Evolutionary conservation across 1,139 yeast species (phyloP), one percentile per base, ranked within the genome.

Genomic region (Zygosaccharomyces sapae): DNA sequence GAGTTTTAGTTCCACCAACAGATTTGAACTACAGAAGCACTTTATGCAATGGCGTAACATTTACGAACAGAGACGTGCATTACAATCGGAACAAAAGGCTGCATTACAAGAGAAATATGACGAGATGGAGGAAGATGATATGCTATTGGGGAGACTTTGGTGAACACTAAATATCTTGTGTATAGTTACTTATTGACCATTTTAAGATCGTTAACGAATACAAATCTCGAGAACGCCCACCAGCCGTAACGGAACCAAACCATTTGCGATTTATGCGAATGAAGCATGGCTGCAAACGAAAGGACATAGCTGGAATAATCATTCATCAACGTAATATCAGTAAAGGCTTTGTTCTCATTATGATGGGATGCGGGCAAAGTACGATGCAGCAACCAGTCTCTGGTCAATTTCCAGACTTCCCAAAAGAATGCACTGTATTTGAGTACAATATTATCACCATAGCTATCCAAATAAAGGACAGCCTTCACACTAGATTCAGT

Each of bases 161-260:
- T 61, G 48, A 50, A 31, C 8, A 22, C 25, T 43, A 48, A 31
- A 46, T 43, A 44, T 19, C 8, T 31, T 31, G 12, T 31, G 34
- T 31, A 8, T 31, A 31, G 8, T 31, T 31, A 31, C 34, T 31
- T 31, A 31, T 31, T 12, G 8, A 31, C 38, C 9, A 58, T 40
- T 16, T 50, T 38, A 27, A 89, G 73, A 59, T 86, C 90, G 66
- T 90, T 92, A 45, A 74, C 75, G 38, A 81, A 82, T 33, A 73
- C 71, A 50, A 72, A 70, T 53, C 94, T 74, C 52, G 96, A 85
- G 37, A 83, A 69, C 5, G 78, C 52, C 59, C 92, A 73, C 97
- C 97, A 92, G 1, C 89, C 84, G 71, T 86, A 87, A 55, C 99
- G 75, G 67, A 85, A 92, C 97, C 97, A 92, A 10, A 83, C 90